These are phyloP conservation scores for Thymus quinquecostatus DNA, from an alignment of 257 asterid species.

Conservation along the genomic window DNA sequence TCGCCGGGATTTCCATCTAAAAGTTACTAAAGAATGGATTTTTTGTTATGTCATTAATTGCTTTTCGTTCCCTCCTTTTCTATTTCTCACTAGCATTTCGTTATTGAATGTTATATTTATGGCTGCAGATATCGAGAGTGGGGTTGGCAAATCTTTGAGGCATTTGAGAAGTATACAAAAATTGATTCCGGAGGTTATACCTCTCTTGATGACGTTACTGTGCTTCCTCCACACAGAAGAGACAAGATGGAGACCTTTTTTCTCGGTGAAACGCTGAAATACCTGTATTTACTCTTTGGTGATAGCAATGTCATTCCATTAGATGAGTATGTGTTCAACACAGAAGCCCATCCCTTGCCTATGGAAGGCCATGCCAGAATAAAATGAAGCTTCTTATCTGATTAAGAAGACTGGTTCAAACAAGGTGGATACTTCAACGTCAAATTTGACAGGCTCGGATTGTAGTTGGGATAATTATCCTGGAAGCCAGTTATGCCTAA, in stretches of 20 bases:
- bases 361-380: constrained; percentile 48
- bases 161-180: constrained; percentile 85
- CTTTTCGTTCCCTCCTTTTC: not conserved
- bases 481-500: constrained; percentile 20
- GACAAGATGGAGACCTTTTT: constrained; percentile 99
- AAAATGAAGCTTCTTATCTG: constrained; percentile 34
- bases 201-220: constrained; percentile 85
- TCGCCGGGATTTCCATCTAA: not conserved
- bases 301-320: constrained; percentile 60
- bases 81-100: constrained; percentile 14
- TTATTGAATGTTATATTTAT: constrained; percentile 23
- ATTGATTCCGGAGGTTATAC: constrained; percentile 90
- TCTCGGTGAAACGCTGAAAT: constrained; percentile 90
- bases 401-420: constrained; percentile 27
- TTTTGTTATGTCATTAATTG: not conserved
- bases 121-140: constrained; percentile 86
- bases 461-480: constrained; percentile 29
- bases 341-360: constrained; percentile 97
- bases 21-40: constrained; percentile 4
- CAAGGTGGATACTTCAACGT: constrained; percentile 18
- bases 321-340: constrained; percentile 88
- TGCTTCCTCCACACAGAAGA: constrained; percentile 73
- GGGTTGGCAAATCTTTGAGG: constrained; percentile 97
- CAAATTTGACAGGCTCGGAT: constrained; percentile 24
- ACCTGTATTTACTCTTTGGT: constrained; percentile 76